Evolutionary conservation across 2,329 filamentous ascomycete genomes (phyloP).

Genomic region (Microsporum ferrugineum): DNA sequence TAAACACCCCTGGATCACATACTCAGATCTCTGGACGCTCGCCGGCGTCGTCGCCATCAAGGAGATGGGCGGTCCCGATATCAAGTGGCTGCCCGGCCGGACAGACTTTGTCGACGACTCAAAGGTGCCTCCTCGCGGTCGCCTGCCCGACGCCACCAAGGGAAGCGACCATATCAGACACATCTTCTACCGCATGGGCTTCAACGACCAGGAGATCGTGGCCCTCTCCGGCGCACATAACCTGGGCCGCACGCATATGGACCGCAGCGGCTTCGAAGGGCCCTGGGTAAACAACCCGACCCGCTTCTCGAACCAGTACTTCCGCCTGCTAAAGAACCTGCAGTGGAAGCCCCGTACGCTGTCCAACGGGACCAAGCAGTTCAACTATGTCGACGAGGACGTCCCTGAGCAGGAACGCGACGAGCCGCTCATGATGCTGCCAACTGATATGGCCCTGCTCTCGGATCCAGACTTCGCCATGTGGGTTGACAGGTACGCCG

Average conservation of each 20-base stretch:
- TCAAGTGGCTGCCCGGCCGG: constrained; percentile 47
- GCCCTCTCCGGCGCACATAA: constrained; percentile 47
- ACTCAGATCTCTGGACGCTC: constrained; percentile 55
- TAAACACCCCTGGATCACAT: constrained; percentile 52
- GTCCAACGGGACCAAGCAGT: constrained; percentile 45
- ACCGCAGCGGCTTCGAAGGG: constrained; percentile 47
- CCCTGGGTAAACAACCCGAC: constrained; percentile 52
- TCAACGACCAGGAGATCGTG: constrained; percentile 50
- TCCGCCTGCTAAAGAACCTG: constrained; percentile 40
- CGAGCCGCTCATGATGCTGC: constrained; percentile 55
- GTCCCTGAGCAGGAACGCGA: constrained; percentile 30
- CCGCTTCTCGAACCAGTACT: constrained; percentile 48
- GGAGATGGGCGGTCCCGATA: constrained; percentile 49
- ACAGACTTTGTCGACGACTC: constrained; percentile 53
- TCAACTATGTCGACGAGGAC: constrained; percentile 49
- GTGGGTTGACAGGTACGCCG: constrained; percentile 50
- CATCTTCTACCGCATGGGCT: constrained; percentile 51
- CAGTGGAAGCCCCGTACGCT: constrained; percentile 47
- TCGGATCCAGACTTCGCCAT: constrained; percentile 42
- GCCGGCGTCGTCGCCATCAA: constrained; percentile 48
- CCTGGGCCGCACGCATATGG: constrained; percentile 44
- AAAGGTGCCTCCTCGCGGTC: constrained; percentile 47
- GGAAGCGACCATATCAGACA: constrained; percentile 45
- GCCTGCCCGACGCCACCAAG: constrained; percentile 44
- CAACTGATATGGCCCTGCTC: constrained; percentile 50